Evolutionary conservation across 805 yeast genomes (phyloP).

Genomic region (Suhomyces emberorum): DNA sequence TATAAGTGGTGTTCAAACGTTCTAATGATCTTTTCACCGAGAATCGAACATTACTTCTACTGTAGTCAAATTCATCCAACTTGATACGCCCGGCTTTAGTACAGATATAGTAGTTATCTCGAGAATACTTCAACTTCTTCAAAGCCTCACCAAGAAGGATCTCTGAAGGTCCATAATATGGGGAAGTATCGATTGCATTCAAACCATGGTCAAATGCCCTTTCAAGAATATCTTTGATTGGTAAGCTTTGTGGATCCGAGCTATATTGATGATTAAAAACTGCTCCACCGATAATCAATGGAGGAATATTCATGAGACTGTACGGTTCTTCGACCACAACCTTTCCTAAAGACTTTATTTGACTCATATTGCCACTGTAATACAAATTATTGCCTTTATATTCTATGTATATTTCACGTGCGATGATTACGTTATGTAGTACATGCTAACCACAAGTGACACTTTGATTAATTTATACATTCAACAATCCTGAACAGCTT

Average conservation of each 20-base stretch:
- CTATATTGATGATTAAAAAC: conserved; percentile 80
- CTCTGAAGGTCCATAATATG: conserved; percentile 91
- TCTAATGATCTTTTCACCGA: conserved; percentile 66
- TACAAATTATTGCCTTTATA: too few species aligned
- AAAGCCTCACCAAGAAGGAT: conserved; percentile 67
- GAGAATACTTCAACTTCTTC: conserved; percentile 30
- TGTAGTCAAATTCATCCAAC: conserved; percentile 71
- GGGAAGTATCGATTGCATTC: conserved; percentile 84
- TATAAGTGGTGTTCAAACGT: conserved; percentile 61
- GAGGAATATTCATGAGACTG: conserved; percentile 41
- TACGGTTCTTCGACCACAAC: conserved; percentile 18
- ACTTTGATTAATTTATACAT: too few species aligned
- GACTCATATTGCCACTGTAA: too few species aligned
- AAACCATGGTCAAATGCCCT: conserved; percentile 66
- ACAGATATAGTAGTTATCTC: conserved; percentile 67
- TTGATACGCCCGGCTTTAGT: conserved; percentile 83
- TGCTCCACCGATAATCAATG: conserved; percentile 82
- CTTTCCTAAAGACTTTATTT: too few species aligned
- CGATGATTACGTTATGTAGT: too few species aligned
- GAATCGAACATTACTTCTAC: conserved; percentile 52
- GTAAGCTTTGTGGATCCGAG: conserved; percentile 59
- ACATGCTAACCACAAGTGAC: too few species aligned
- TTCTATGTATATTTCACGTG: too few species aligned
- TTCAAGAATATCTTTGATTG: conserved; percentile 54
- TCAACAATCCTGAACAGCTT: too few species aligned